phyloP scores from a whole-genome alignment of 192 early-diverging fungal species.

The Chytriomyces hyalinus region DNA sequence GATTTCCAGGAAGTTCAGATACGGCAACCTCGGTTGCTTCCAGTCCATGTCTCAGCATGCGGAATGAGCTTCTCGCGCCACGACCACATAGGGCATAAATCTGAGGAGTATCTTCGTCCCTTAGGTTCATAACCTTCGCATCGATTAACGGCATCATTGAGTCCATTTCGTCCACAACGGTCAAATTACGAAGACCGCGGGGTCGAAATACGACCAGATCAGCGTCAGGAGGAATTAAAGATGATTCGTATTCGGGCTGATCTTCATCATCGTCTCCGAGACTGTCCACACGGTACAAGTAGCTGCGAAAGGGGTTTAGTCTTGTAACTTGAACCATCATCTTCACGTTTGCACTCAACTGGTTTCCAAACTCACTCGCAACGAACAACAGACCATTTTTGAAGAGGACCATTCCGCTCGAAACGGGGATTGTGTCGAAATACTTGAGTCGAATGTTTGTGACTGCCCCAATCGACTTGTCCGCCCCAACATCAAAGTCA shows the following conservation, averaged over 20 bases:
- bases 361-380: conserved; percentile 89
- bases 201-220: conserved; percentile 72
- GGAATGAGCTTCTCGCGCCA: conserved; percentile 78
- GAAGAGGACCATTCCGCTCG: conserved; percentile 79
- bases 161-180: conserved; percentile 91
- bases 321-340: background rate
- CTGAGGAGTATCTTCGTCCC: conserved; percentile 92
- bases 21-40: conserved; percentile 92
- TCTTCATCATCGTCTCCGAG: conserved; percentile 91
- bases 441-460: conserved; percentile 84
- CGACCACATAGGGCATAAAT: conserved; percentile 89
- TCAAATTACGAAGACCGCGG: conserved; percentile 79
- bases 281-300: conserved; percentile 91
- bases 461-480: conserved; percentile 54
- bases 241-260: conserved; percentile 73
- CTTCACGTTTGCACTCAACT: conserved; percentile 55
- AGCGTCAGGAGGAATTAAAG: conserved; percentile 66
- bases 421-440: conserved; percentile 91
- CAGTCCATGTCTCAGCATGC: conserved; percentile 89
- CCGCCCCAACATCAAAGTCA: conserved; percentile 69
- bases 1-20: conserved; percentile 89
- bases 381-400: conserved; percentile 95
- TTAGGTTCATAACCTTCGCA: conserved; percentile 84
- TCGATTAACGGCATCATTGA: conserved; percentile 81
- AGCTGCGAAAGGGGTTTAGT: conserved; percentile 48